Evolutionary conservation across 345 rosid genomes (phyloP).

Genomic region (Corchorus capsularis): DNA sequence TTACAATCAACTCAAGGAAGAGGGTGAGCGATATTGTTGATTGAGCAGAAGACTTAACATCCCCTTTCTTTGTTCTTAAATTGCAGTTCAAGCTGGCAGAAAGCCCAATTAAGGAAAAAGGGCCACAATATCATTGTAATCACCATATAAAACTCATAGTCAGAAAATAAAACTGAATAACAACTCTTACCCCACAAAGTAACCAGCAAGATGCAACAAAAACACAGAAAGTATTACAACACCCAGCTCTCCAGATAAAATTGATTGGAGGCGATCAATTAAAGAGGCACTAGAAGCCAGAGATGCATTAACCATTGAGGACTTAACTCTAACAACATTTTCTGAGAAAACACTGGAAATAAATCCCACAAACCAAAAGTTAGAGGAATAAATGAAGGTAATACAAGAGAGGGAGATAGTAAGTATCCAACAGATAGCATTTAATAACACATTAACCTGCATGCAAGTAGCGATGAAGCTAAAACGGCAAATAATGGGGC

Average conservation of each 20-base stretch:
- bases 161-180: background rate
- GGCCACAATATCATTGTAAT: background rate
- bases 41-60: too few relatives aligned
- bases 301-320: slow-evolving; percentile 40
- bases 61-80: background rate
- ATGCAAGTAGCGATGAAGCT: slow-evolving; percentile 57
- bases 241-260: slow-evolving; percentile 56
- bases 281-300: slow-evolving; percentile 40
- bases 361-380: background rate
- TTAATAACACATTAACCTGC: slow-evolving; percentile 43
- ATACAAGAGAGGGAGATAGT: background rate
- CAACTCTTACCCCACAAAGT: slow-evolving; percentile 55
- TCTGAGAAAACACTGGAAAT: slow-evolving; percentile 57
- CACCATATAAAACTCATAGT: background rate
- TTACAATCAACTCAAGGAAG: background rate
- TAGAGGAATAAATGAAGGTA: background rate
- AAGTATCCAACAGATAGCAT: background rate
- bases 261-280: slow-evolving; percentile 27
- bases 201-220: slow-evolving; percentile 60
- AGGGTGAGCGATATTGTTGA: background rate
- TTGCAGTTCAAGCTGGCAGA: background rate
- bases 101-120: background rate
- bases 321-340: slow-evolving; percentile 53
- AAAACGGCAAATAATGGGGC: slow-evolving; percentile 65
- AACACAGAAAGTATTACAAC: slow-evolving; percentile 46